These are phyloP conservation scores for Trichoderma sp. DNA, from an alignment of 2,329 filamentous ascomycete genomes.

Conservation along the genomic window DNA sequence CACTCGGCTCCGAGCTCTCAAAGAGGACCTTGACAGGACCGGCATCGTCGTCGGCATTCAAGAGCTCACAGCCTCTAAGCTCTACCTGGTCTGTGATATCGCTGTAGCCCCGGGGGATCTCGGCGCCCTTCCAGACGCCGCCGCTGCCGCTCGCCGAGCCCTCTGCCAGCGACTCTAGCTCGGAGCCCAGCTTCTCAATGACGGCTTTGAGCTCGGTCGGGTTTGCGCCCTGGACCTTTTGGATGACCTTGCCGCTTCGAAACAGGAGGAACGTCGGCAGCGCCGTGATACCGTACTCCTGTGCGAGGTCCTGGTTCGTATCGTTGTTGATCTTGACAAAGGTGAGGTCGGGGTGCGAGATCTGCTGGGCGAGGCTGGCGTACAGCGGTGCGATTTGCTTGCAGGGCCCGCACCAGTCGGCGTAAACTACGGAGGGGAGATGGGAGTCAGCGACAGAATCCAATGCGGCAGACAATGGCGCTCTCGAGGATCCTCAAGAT, in stretches of 20 bases:
- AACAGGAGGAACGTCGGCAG: conserved; percentile 93
- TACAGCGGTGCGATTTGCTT: conserved; percentile 79
- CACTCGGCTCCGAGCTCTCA: conserved; percentile 62
- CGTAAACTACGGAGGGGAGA: conserved; percentile 63
- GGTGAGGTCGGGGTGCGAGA: conserved; percentile 70
- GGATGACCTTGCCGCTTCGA: conserved; percentile 64
- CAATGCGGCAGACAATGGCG: background rate
- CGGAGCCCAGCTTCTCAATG: conserved; percentile 66
- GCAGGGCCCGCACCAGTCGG: conserved; percentile 83
- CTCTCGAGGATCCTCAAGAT: background rate
- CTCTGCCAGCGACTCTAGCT: conserved; percentile 57
- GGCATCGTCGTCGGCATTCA: conserved; percentile 79
- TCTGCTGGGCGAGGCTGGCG: conserved; percentile 67
- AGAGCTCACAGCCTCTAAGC: conserved; percentile 72
- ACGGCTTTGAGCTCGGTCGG: conserved; percentile 65
- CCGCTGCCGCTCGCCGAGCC: conserved; percentile 37
- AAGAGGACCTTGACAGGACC: conserved; percentile 74
- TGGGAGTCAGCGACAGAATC: conserved; percentile 21
- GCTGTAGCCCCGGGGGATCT: conserved; percentile 72
- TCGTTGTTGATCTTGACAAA: conserved; percentile 90
- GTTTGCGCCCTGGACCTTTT: conserved; percentile 73
- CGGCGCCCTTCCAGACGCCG: conserved; percentile 67
- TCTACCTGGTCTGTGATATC: conserved; percentile 85
- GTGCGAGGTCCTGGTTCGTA: conserved; percentile 67
- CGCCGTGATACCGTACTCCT: conserved; percentile 68